phyloP scores from a whole-genome alignment of 2,329 filamentous ascomycete genomes.

The Alternaria brassicae region DNA sequence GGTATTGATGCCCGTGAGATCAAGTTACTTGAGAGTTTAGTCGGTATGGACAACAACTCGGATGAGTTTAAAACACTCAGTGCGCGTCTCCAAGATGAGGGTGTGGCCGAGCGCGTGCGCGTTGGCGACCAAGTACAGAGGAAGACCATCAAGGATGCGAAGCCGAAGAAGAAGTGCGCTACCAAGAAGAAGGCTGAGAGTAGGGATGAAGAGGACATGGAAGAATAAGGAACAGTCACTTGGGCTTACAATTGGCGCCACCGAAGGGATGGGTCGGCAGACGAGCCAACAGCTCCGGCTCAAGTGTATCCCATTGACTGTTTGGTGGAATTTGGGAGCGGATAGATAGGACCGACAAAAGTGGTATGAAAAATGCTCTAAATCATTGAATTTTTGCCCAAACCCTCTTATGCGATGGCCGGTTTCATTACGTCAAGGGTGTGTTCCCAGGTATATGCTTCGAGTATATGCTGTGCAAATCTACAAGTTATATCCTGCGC shows the following conservation, averaged over 20 bases:
- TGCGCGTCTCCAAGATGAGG: slow-evolving; percentile 69
- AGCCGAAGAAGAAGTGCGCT: slow-evolving; percentile 22
- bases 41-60: slow-evolving; percentile 81
- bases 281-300: neutral
- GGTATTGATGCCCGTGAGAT: slow-evolving; percentile 91
- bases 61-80: slow-evolving; percentile 74
- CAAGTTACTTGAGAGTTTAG: slow-evolving; percentile 86
- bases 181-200: slow-evolving; percentile 27
- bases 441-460: neutral
- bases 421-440: neutral
- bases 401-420: neutral
- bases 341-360: neutral
- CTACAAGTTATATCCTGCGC: neutral
- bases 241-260: neutral
- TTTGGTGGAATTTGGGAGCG: neutral
- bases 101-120: slow-evolving; percentile 74
- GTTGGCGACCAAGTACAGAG: slow-evolving; percentile 73
- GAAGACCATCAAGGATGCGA: slow-evolving; percentile 26
- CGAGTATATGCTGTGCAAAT: neutral
- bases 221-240: slow-evolving; percentile 13
- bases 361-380: neutral
- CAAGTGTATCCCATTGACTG: neutral
- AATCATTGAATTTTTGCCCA: neutral
- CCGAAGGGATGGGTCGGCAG: slow-evolving; percentile 1
- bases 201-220: slow-evolving; percentile 29